These are phyloP conservation scores for Camelina hispida DNA, from an alignment of 345 rosid genomes.

Conservation along the genomic window DNA sequence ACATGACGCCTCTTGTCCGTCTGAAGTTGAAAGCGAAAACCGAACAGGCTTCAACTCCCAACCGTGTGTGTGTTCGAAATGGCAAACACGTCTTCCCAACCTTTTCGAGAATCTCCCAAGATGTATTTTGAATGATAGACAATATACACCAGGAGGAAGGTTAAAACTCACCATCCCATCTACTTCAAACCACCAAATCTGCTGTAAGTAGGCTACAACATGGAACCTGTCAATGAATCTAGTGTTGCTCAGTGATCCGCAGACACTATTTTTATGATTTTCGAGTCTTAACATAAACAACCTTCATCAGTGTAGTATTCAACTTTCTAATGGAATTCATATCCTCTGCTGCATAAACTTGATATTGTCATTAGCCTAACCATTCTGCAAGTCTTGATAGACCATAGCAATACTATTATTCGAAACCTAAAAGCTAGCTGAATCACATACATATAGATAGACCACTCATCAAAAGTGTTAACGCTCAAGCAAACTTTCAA, in stretches of 20 bases:
- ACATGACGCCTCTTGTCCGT: constrained; percentile 62
- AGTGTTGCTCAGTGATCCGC: neutral
- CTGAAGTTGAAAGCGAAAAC: constrained; percentile 67
- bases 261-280: neutral
- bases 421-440: neutral
- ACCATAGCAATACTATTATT: neutral
- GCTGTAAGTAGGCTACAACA: constrained; percentile 78
- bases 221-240: constrained; percentile 56
- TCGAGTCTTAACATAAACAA: neutral
- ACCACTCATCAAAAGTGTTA: neutral
- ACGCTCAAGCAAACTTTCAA: neutral
- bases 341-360: neutral
- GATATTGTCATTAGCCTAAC: neutral
- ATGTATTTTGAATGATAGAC: constrained; percentile 77
- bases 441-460: neutral
- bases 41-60: constrained; percentile 81
- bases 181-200: constrained; percentile 94
- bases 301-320: neutral
- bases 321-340: neutral
- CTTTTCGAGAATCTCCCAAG: constrained; percentile 79
- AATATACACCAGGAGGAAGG: constrained; percentile 75
- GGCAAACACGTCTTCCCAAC: constrained; percentile 72
- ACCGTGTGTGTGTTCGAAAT: constrained; percentile 77
- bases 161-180: constrained; percentile 79
- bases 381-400: constrained; percentile 1